Percentiles rank a stretch among this genome's conserved stretches.
phyloP scores from a whole-genome alignment of 2,329 filamentous ascomycete genomes.

The Sporothrix inflata region DNA sequence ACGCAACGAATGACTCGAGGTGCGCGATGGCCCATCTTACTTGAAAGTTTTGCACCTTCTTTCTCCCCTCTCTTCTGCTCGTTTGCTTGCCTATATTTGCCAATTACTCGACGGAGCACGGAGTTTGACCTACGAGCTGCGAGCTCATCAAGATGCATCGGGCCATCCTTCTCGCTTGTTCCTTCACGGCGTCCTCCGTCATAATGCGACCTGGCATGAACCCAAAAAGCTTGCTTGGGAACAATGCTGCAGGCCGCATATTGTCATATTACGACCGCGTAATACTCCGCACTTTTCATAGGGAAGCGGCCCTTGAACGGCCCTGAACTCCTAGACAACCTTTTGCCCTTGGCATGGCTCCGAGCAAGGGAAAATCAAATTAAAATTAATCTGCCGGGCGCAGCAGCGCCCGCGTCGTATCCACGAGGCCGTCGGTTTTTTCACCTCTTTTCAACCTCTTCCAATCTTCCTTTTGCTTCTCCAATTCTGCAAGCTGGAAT shows the following conservation, averaged over 20 bases:
- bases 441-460: neutral
- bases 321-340: neutral
- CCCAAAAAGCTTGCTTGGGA: slow-evolving; percentile 7
- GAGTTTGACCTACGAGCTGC: too few species aligned
- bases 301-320: neutral
- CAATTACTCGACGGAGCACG: neutral
- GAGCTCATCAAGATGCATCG: neutral
- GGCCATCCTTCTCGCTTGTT: neutral
- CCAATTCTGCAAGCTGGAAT: slow-evolving; percentile 16
- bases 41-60: neutral
- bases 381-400: slow-evolving; percentile 16
- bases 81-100: neutral
- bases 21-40: neutral
- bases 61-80: neutral
- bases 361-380: slow-evolving; percentile 7
- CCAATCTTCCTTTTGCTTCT: neutral
- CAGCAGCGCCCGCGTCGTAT: slow-evolving; percentile 20
- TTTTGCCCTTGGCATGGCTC: slow-evolving; percentile 2
- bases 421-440: neutral
- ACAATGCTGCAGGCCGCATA: slow-evolving; percentile 7
- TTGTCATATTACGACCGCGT: slow-evolving; percentile 7
- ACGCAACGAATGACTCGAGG: neutral
- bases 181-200: slow-evolving; percentile 3
- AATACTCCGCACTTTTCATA: neutral
- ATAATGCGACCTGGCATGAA: slow-evolving; percentile 12